Evolutionary conservation across 83 land plant species (phyloP), one percentile per base, ranked within the genome.

Genomic region (Thuja plicata): DNA sequence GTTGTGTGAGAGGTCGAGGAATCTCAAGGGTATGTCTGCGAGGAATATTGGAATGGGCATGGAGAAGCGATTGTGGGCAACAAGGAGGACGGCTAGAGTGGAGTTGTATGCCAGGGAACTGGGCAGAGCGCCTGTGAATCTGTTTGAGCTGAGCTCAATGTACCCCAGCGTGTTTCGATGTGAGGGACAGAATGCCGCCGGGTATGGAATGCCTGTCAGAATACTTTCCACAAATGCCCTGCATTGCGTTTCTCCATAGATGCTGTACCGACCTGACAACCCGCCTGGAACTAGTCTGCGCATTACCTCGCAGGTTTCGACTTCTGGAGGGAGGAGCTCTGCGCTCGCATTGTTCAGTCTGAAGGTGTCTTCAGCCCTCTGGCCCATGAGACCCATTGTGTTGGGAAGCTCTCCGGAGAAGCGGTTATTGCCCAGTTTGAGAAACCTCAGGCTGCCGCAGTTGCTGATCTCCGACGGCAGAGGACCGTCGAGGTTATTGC

Each of bases 381-480:
- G 11, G 10, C 74, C 74, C 74, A 70, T 70, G 32, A 70, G n/a
- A 7, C 74, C 74, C 74, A 70, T 6, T 7, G 74, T 1, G 7
- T 24, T 1, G 3, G 74, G 74, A 70, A 70, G 27, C 27, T 38
- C 16, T 9, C 92, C 92, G 21, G 90, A 40, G 0, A 91, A 34
- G 19, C 38, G 21, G 88, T 89, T 89, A 34, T 52, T 66, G 8
- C 84, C 88, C 37, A 89, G 19, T 83, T 91, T 87, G 21, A 91
- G 34, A 78, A 66, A 91, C 27, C 54, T 11, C 2, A 91, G 60
- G 38, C 88, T 89, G 62, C 52, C 80, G 84, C 90, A 91, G 55
- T 91, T 87, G 27, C 90, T 88, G 19, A 91, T 80, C 74, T 89
- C 87, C 41, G 52, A 60, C 21, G 92, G 92, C 38, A 91, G 86